Evolutionary conservation across 306 rosid genomes (phyloP).

Genomic region (Cyamopsis tetragonoloba): DNA sequence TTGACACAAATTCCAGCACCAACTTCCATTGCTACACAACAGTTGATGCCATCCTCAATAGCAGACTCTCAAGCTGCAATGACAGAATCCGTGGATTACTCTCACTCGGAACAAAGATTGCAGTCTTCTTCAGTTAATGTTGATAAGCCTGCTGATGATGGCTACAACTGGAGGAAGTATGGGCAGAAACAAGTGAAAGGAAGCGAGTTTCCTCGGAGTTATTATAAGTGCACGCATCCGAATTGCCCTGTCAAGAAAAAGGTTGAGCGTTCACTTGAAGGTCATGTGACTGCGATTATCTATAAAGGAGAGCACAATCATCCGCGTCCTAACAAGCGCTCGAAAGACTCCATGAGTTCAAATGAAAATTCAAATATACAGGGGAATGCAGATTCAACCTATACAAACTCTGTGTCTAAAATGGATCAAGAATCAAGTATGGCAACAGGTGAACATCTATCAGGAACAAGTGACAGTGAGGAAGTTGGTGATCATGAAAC

Average conservation of each 20-base stretch:
- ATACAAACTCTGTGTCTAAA: slow-evolving; percentile 29
- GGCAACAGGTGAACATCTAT: slow-evolving; percentile 49
- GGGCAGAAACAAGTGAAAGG: slow-evolving; percentile 92
- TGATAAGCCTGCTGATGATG: slow-evolving; percentile 70
- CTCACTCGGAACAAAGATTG: slow-evolving; percentile 43
- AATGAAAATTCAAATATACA: slow-evolving; percentile 36
- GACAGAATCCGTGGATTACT: slow-evolving; percentile 35
- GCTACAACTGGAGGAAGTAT: slow-evolving; percentile 80
- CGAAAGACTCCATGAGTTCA: slow-evolving; percentile 38
- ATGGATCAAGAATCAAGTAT: slow-evolving; percentile 56
- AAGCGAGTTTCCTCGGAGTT: slow-evolving; percentile 76
- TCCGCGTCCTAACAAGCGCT: slow-evolving; percentile 52
- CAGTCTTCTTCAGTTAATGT: slow-evolving; percentile 40
- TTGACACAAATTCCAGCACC: slow-evolving; percentile 33
- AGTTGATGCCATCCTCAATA: slow-evolving; percentile 23
- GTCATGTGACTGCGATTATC: slow-evolving; percentile 69
- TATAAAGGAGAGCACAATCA: slow-evolving; percentile 84
- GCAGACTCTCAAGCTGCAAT: neutral
- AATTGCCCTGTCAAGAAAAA: slow-evolving; percentile 81
- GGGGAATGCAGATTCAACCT: slow-evolving; percentile 35
- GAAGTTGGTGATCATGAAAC: slow-evolving; percentile 57
- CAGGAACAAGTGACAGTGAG: slow-evolving; percentile 65
- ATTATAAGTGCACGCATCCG: slow-evolving; percentile 69
- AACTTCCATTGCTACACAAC: slow-evolving; percentile 28
- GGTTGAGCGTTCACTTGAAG: slow-evolving; percentile 77